phyloP scores from a whole-genome alignment of 139 green algal species.

The Chlorella sp. region DNA sequence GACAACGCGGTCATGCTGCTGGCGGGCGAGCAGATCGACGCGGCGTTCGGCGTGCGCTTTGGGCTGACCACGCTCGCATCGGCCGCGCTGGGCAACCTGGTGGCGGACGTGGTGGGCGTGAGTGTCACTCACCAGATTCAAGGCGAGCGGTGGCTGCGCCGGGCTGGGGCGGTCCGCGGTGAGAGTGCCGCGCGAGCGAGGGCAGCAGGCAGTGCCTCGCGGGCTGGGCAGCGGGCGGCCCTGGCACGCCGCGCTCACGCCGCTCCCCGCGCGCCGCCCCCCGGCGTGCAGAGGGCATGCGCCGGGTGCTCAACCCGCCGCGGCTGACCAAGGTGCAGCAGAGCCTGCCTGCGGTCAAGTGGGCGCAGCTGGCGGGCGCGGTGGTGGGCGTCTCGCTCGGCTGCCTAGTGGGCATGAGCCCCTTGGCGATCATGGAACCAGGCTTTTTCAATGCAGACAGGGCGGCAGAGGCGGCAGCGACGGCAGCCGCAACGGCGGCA shows the following conservation, averaged over 20 bases:
- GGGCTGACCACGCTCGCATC: constrained; percentile 58
- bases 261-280: too few species aligned
- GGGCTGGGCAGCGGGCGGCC: too few species aligned
- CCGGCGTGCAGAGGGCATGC: constrained; percentile 24
- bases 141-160: constrained; percentile 19
- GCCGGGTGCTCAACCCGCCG: constrained; percentile 12
- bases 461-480: background rate
- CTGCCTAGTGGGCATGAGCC: constrained; percentile 68
- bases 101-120: constrained; percentile 62
- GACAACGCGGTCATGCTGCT: constrained; percentile 72
- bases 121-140: constrained; percentile 61
- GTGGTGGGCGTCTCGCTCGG: constrained; percentile 61
- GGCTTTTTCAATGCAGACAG: constrained; percentile 19
- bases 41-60: constrained; percentile 38
- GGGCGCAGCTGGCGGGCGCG: constrained; percentile 47
- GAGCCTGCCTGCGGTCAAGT: constrained; percentile 9
- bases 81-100: constrained; percentile 57
- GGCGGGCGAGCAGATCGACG: constrained; percentile 75
- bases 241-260: too few species aligned
- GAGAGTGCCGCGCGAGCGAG: too few species aligned
- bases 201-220: constrained; percentile 1
- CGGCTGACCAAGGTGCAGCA: constrained; percentile 47
- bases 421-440: constrained; percentile 26
- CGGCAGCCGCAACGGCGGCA: background rate
- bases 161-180: too few species aligned